Evolutionary conservation across 139 green algal species (phyloP).

Genomic region (Micractinium conductrix): DNA sequence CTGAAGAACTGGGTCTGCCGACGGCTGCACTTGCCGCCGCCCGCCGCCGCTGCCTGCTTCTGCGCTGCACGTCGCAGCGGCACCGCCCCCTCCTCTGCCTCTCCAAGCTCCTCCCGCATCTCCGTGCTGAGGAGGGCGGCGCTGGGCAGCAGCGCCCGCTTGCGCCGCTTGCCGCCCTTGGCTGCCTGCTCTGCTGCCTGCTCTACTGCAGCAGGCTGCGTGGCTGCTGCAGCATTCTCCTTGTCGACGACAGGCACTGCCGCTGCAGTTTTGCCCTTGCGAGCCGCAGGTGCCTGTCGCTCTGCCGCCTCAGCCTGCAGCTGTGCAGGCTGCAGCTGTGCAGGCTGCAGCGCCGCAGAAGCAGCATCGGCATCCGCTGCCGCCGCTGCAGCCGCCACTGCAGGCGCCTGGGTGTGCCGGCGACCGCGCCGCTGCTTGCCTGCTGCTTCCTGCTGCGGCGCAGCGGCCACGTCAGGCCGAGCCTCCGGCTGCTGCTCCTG

Average conservation of each 20-base stretch:
- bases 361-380: too few relatives aligned
- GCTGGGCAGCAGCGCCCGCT: constrained; percentile 30
- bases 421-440: constrained; percentile 6
- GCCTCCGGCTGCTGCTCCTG: neutral
- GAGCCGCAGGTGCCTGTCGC: neutral
- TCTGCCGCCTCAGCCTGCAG: neutral
- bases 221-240: neutral
- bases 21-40: neutral
- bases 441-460: neutral
- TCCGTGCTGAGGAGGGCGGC: constrained; percentile 3
- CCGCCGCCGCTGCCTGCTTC: neutral
- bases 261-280: neutral
- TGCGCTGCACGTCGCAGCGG: neutral
- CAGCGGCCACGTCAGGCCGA: too few relatives aligned
- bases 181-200: neutral
- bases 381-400: neutral
- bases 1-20: constrained; percentile 33
- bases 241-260: neutral
- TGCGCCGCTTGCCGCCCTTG: neutral
- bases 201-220: neutral
- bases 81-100: neutral
- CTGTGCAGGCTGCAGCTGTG: neutral
- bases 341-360: neutral
- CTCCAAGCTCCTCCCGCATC: constrained; percentile 32
- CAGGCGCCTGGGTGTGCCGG: neutral